phyloP scores from a whole-genome alignment of 2,329 filamentous ascomycete species.

The Fusarium napiforme region DNA sequence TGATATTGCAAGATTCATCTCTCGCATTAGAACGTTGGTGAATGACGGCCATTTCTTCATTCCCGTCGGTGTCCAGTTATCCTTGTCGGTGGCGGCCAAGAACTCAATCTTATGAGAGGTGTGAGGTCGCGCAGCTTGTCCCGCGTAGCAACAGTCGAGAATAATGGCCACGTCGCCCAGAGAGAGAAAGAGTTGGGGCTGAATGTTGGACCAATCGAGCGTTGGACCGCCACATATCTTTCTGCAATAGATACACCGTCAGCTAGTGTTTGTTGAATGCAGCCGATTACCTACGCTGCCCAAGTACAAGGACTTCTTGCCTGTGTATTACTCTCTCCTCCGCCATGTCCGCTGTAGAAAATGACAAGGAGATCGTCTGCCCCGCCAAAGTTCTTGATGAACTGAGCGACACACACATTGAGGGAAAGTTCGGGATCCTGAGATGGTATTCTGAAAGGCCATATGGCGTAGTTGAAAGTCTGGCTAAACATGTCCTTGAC shows the following conservation, averaged over 20 bases:
- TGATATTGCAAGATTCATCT: not conserved
- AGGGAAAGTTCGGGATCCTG: not conserved
- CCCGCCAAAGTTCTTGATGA: not conserved
- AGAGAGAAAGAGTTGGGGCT: not conserved
- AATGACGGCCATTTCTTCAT: not conserved
- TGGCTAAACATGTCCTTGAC: not conserved
- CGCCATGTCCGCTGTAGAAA: not conserved
- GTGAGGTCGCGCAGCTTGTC: not conserved
- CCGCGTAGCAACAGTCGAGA: not conserved
- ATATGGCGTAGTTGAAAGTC: not conserved
- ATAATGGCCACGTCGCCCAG: not conserved
- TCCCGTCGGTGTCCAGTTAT: not conserved
- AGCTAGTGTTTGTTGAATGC: not conserved
- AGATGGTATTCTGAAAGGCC: not conserved
- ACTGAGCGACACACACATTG: not conserved
- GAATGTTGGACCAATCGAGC: not conserved
- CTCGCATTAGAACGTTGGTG: not conserved
- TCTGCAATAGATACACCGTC: not conserved
- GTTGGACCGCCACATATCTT: not conserved
- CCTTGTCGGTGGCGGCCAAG: not conserved
- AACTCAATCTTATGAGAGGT: not conserved
- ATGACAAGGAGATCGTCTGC: not conserved
- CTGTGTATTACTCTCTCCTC: not conserved
- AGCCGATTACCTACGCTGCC: not conserved
- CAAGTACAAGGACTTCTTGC: not conserved